phyloP scores from a whole-genome alignment of 78 protist species.

The Dictyostelium brefeldianum region DNA sequence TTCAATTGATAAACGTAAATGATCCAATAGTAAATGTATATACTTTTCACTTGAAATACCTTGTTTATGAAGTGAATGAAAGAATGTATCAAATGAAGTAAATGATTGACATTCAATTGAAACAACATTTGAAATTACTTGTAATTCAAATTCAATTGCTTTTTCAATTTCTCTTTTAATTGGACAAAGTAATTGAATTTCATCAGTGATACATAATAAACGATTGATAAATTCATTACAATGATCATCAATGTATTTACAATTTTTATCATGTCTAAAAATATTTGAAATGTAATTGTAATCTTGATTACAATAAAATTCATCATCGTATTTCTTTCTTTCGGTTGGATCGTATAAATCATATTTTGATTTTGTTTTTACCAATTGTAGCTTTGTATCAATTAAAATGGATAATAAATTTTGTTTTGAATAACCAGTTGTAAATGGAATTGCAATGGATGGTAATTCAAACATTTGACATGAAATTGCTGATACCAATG shows the following conservation, averaged over 20 bases:
- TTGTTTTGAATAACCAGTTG: conserved; percentile 51
- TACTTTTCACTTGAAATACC: conserved; percentile 15
- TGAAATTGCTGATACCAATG: conserved; percentile 24
- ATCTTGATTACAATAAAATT: conserved; percentile 41
- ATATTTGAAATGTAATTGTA: conserved; percentile 27
- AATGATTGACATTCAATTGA: conserved; percentile 33
- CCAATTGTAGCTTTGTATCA: background rate
- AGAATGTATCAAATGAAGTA: conserved; percentile 1
- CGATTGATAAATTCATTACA: background rate
- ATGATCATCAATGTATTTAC: background rate
- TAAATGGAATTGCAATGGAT: conserved; percentile 31
- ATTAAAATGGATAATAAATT: conserved; percentile 8
- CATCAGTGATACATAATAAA: background rate
- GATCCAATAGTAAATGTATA: conserved; percentile 10
- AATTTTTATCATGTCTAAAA: conserved; percentile 22
- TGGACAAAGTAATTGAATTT: conserved; percentile 22
- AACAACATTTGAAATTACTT: conserved; percentile 1
- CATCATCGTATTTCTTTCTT: background rate
- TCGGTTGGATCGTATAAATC: conserved; percentile 23
- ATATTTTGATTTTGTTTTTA: background rate
- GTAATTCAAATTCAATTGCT: conserved; percentile 24
- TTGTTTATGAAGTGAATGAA: conserved; percentile 18
- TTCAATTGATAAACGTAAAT: background rate
- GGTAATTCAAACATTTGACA: conserved; percentile 83
- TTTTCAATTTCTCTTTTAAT: conserved; percentile 11